Percentiles rank a stretch among this genome's conserved stretches.
phyloP scores from a whole-genome alignment of 208 protist species.

The Acanthamoeba culbertsoni region DNA sequence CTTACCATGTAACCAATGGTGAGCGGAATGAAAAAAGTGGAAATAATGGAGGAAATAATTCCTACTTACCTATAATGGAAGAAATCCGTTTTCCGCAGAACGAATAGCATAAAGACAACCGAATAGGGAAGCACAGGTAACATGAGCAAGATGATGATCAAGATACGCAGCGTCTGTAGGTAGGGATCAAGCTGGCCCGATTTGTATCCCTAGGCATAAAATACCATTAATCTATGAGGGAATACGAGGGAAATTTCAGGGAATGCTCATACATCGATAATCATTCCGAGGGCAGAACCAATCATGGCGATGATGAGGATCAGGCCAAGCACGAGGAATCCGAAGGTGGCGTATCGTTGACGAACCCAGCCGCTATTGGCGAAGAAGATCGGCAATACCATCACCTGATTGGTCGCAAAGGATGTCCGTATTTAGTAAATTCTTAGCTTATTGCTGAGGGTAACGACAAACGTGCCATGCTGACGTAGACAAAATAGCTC shows the following conservation, averaged over 20 bases:
- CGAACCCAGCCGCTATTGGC: constrained; percentile 25
- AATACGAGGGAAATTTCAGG: background rate
- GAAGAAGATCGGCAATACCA: background rate
- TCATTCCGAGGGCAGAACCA: background rate
- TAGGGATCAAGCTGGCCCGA: background rate
- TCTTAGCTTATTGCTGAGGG: background rate
- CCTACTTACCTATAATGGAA: background rate
- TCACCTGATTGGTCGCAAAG: background rate
- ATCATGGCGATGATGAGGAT: background rate
- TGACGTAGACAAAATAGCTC: constrained; percentile 26
- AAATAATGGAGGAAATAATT: background rate
- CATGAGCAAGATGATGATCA: background rate
- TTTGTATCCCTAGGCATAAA: background rate
- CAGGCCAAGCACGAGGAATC: background rate
- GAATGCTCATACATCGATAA: background rate
- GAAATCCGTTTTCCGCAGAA: background rate
- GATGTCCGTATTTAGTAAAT: background rate
- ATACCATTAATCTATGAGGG: background rate
- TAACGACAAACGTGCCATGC: background rate
- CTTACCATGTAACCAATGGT: background rate
- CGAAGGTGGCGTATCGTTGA: background rate
- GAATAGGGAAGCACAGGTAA: background rate
- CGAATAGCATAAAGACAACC: background rate
- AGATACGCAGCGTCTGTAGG: background rate
- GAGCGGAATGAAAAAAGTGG: background rate